phyloP scores from a whole-genome alignment of 192 early-diverging fungal species.

The Chytriomyces confervae region DNA sequence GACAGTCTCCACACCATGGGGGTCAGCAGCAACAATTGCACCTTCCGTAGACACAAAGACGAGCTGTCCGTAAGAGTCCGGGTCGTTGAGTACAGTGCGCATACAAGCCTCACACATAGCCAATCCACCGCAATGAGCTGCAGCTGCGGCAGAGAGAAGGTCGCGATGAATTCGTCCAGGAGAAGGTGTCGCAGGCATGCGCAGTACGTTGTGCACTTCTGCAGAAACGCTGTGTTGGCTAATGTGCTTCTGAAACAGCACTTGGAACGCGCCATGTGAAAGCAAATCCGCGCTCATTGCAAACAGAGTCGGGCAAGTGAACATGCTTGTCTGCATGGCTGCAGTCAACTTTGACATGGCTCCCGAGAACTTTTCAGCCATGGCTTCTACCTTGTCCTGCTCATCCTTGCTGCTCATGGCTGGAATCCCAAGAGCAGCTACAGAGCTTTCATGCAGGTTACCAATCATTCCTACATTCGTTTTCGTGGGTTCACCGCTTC shows the following conservation, averaged over 20 bases:
- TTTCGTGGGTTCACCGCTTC: constrained; percentile 5
- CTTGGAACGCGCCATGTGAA: constrained; percentile 30
- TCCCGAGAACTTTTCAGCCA: not conserved
- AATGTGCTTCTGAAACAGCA: not conserved
- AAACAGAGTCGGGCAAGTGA: constrained; percentile 19
- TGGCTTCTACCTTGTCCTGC: no score
- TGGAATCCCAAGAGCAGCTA: no score
- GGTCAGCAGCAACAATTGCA: not conserved
- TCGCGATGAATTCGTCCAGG: constrained; percentile 18
- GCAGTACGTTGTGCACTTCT: not conserved
- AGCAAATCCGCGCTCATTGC: constrained; percentile 27
- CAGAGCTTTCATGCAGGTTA: not conserved
- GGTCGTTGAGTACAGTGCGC: not conserved
- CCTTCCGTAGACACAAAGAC: constrained; percentile 29
- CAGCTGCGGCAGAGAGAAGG: constrained; percentile 17
- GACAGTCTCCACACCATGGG: not conserved
- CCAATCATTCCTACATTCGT: not conserved
- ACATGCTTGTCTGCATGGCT: constrained; percentile 17
- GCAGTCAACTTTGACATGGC: constrained; percentile 1
- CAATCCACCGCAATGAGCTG: constrained; percentile 3
- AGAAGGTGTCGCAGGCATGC: not conserved
- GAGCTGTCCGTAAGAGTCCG: constrained; percentile 2
- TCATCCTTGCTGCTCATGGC: no score
- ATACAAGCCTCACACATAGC: constrained; percentile 33
- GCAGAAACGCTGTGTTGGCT: not conserved